Conservation (phyloP, 2,329 filamentous ascomycete genomes). For the Xylariaceae sp. region DNA sequence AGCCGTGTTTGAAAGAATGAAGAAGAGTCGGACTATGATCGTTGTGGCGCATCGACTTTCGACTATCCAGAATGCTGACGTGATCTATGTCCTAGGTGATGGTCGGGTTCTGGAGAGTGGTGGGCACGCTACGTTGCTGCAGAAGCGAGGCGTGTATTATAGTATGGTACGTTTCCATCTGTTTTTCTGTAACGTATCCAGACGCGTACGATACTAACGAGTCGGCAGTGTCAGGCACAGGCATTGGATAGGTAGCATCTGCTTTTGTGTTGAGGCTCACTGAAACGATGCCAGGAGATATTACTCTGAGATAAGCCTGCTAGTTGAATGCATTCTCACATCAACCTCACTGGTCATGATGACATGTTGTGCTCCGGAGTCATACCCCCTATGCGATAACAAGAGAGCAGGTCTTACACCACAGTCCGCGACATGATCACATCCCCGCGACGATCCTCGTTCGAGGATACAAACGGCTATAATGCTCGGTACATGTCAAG, state of each 20-base stretch:
- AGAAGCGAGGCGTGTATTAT: conserved; percentile 49
- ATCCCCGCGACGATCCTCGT: neutral
- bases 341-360: neutral
- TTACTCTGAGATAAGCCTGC: neutral
- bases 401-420: neutral
- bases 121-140: conserved; percentile 46
- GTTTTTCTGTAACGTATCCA: neutral
- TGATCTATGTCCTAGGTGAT: conserved; percentile 71
- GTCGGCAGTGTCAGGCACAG: conserved; percentile 30
- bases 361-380: neutral
- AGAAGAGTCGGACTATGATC: conserved; percentile 59
- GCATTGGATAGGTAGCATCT: conserved; percentile 26
- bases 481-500: too few species aligned
- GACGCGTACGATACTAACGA: conserved; percentile 11
- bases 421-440: neutral
- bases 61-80: conserved; percentile 71
- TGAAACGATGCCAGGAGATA: neutral
- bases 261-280: neutral
- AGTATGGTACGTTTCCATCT: conserved; percentile 45
- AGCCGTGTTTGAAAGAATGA: conserved; percentile 59
- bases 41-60: conserved; percentile 72
- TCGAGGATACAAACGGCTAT: too few species aligned
- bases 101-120: conserved; percentile 53
- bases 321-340: neutral
- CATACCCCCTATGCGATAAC: neutral